Evolutionary conservation across 2,329 filamentous ascomycete genomes (phyloP).

Genomic region (Talaromyces marneffei): DNA sequence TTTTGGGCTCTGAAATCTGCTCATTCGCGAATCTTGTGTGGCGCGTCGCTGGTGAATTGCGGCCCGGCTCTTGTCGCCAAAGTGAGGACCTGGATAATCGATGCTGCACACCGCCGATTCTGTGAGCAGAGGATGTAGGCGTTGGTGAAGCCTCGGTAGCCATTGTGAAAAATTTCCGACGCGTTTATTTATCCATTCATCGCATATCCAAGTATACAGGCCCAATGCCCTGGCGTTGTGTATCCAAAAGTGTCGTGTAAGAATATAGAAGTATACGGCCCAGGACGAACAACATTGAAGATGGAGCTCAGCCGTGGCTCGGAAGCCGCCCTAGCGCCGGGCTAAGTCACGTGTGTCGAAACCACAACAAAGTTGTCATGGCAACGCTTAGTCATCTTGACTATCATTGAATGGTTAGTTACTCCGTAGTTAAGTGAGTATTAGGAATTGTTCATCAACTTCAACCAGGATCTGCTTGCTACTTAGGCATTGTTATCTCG

Average conservation of each 20-base stretch:
- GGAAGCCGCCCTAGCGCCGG: slow-evolving; percentile 2
- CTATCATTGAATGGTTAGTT: too few species aligned
- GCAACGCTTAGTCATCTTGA: slow-evolving; percentile 5
- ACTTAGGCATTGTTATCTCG: background rate
- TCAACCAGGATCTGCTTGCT: background rate
- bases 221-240: slow-evolving; percentile 1
- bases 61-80: slow-evolving; percentile 30
- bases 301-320: background rate
- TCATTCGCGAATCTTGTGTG: slow-evolving; percentile 20
- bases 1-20: slow-evolving; percentile 21
- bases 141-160: slow-evolving; percentile 32
- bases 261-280: slow-evolving; percentile 4
- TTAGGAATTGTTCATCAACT: background rate
- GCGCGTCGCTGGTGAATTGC: slow-evolving; percentile 26
- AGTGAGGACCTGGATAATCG: slow-evolving; percentile 34
- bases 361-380: slow-evolving; percentile 14
- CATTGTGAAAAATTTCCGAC: slow-evolving; percentile 19
- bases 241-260: slow-evolving; percentile 8
- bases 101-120: slow-evolving; percentile 30
- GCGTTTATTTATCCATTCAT: slow-evolving; percentile 16
- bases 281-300: slow-evolving; percentile 5
- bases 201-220: slow-evolving; percentile 3
- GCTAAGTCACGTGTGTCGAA: slow-evolving; percentile 4
- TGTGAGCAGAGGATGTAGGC: slow-evolving; percentile 33
- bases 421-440: too few species aligned